Evolutionary conservation across 2,329 filamentous ascomycete genomes (phyloP).

Genomic region (Hysterium pulicare): DNA sequence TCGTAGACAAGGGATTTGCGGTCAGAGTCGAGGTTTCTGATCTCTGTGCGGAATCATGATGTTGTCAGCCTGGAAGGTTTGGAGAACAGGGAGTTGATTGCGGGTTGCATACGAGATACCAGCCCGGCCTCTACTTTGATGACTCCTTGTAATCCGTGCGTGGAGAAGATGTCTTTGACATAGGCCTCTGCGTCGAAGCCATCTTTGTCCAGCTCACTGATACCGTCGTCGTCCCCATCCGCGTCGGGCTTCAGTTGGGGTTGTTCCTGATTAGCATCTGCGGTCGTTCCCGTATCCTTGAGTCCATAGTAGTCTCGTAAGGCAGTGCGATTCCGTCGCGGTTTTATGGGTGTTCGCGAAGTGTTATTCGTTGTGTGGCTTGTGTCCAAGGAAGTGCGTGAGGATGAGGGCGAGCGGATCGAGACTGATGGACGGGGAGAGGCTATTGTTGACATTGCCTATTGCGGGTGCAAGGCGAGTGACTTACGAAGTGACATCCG

Average conservation of each 20-base stretch:
- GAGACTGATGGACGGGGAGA: conserved; percentile 59
- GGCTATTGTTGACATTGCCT: conserved; percentile 59
- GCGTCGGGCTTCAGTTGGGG: conserved; percentile 29
- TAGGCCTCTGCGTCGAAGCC: conserved; percentile 72
- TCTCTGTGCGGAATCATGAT: conserved; percentile 59
- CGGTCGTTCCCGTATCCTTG: conserved; percentile 46
- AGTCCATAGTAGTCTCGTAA: conserved; percentile 95
- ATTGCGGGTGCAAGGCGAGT: too few relatives aligned
- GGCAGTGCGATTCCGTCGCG: conserved; percentile 73
- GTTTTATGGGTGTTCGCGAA: conserved; percentile 17
- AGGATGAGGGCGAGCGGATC: conserved; percentile 67
- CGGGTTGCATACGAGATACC: conserved; percentile 45
- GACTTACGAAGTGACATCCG: too few relatives aligned
- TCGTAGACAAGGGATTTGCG: conserved; percentile 97
- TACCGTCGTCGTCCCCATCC: conserved; percentile 50
- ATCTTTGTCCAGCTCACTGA: conserved; percentile 68
- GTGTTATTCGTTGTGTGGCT: conserved; percentile 47
- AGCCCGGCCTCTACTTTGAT: conserved; percentile 68
- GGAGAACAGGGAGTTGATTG: background rate
- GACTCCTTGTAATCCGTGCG: conserved; percentile 64
- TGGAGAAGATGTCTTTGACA: conserved; percentile 59
- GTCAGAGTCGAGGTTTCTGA: conserved; percentile 87
- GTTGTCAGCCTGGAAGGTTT: too few relatives aligned
- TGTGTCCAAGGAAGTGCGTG: conserved; percentile 69
- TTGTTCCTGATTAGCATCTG: conserved; percentile 30